A percentile compares a stretch with the other conserved stretches of the same genome.
phyloP scores from a whole-genome alignment of 352 stramenopile species.

The Globisporangium perplexum region DNA sequence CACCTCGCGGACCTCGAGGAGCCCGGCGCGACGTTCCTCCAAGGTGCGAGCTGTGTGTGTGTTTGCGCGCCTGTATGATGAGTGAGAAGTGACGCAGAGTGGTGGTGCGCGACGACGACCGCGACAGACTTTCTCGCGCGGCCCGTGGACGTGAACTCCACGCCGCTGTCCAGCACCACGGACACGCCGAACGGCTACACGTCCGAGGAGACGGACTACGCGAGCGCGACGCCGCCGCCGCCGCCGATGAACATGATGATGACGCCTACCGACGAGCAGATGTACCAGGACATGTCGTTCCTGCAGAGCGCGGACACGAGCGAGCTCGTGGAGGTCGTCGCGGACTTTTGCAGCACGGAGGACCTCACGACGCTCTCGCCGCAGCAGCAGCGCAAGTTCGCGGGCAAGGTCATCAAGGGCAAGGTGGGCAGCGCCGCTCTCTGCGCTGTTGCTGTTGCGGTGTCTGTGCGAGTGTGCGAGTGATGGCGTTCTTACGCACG shows the following conservation, averaged over 20 bases:
- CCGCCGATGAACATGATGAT: background rate
- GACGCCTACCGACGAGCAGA: slow-evolving; percentile 53
- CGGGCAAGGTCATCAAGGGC: slow-evolving; percentile 74
- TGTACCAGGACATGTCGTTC: slow-evolving; percentile 76
- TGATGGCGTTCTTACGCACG: background rate
- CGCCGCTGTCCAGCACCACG: slow-evolving; percentile 17
- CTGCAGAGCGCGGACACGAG: slow-evolving; percentile 44
- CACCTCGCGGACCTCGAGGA: slow-evolving; percentile 68
- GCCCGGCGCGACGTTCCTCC: slow-evolving; percentile 55
- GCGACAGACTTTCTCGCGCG: slow-evolving; percentile 30
- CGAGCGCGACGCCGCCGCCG: slow-evolving; percentile 30
- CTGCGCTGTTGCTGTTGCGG: too few relatives aligned
- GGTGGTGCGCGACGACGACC: slow-evolving; percentile 2
- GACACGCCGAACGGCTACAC: slow-evolving; percentile 77
- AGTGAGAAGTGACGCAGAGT: background rate
- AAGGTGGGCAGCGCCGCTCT: too few relatives aligned
- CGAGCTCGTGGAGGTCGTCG: slow-evolving; percentile 61
- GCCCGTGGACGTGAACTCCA: slow-evolving; percentile 15
- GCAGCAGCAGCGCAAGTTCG: slow-evolving; percentile 48
- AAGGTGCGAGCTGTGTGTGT: slow-evolving; percentile 26
- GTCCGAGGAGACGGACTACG: slow-evolving; percentile 82
- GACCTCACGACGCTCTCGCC: slow-evolving; percentile 40
- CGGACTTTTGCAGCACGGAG: slow-evolving; percentile 37
- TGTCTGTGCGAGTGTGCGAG: slow-evolving; percentile 1
- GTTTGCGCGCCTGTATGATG: background rate